Percentiles rank a stretch among this genome's conserved stretches.
phyloP scores from a whole-genome alignment of 352 stramenopile genomes.

The Globisporangium cystogenes region DNA sequence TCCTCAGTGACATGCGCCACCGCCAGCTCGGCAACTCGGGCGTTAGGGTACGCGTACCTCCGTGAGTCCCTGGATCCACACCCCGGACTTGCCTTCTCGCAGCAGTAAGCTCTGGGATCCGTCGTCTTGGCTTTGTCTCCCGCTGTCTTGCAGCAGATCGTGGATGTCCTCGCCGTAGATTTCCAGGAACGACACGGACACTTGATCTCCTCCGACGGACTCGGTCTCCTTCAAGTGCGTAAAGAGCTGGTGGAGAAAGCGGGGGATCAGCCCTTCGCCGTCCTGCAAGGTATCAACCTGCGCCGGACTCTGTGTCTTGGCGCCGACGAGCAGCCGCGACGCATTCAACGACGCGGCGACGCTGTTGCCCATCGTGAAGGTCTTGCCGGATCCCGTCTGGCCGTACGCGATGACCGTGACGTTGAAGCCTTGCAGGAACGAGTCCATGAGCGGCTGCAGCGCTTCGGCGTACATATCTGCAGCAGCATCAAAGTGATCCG shows the following conservation, averaged over 20 bases:
- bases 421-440: conserved; percentile 88
- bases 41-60: conserved; percentile 33
- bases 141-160: conserved; percentile 81
- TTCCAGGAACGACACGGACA: conserved; percentile 91
- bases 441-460: conserved; percentile 71
- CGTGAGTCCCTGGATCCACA: conserved; percentile 77
- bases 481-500: neutral
- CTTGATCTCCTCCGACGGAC: conserved; percentile 22
- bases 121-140: conserved; percentile 20
- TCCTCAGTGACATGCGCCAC: too few species aligned
- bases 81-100: conserved; percentile 57
- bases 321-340: conserved; percentile 26
- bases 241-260: conserved; percentile 81
- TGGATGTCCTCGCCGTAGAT: conserved; percentile 98
- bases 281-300: conserved; percentile 24
- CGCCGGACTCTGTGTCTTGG: neutral
- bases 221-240: conserved; percentile 29
- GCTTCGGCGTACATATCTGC: conserved; percentile 66
- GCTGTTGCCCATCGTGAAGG: conserved; percentile 80
- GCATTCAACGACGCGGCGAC: conserved; percentile 32
- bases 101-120: conserved; percentile 55
- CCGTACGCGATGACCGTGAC: conserved; percentile 86
- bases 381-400: conserved; percentile 83
- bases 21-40: neutral
- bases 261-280: conserved; percentile 76